These are phyloP conservation scores for Dalbergia cochinchinensis DNA, from an alignment of 306 rosid genomes.

Conservation along the genomic window DNA sequence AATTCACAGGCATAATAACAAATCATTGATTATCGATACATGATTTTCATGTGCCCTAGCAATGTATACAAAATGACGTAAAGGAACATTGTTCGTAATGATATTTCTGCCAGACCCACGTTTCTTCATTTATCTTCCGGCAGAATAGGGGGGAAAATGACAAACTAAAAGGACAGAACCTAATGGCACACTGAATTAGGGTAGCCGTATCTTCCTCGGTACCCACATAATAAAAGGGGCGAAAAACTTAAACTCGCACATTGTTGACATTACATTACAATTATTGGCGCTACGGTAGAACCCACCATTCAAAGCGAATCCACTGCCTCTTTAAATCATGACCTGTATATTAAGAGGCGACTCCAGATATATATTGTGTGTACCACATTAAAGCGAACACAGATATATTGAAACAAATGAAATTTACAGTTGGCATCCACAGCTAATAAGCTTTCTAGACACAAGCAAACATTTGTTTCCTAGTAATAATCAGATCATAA, in stretches of 20 bases:
- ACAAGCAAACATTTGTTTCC: conserved; percentile 11
- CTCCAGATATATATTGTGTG: not conserved
- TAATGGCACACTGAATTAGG: not conserved
- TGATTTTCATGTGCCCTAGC: no score
- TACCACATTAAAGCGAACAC: conserved; percentile 1
- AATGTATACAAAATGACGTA: no score
- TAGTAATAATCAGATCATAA: not conserved
- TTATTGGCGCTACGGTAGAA: not conserved
- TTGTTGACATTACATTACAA: not conserved
- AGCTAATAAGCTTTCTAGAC: not conserved
- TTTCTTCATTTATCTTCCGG: not conserved
- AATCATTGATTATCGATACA: no score
- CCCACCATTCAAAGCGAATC: conserved; percentile 26
- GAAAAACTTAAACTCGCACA: not conserved
- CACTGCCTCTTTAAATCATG: not conserved
- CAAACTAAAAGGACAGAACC: not conserved
- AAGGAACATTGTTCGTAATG: not conserved
- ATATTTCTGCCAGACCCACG: not conserved
- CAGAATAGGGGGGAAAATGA: not conserved
- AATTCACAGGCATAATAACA: no score
- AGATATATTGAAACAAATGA: conserved; percentile 6
- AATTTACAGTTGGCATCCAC: not conserved
- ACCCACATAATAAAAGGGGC: not conserved
- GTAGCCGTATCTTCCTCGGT: not conserved
- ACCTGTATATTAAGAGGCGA: not conserved